Evolutionary conservation across 176 grass and related monocot species (phyloP).

Genomic region (Eragrostis nindensis): DNA sequence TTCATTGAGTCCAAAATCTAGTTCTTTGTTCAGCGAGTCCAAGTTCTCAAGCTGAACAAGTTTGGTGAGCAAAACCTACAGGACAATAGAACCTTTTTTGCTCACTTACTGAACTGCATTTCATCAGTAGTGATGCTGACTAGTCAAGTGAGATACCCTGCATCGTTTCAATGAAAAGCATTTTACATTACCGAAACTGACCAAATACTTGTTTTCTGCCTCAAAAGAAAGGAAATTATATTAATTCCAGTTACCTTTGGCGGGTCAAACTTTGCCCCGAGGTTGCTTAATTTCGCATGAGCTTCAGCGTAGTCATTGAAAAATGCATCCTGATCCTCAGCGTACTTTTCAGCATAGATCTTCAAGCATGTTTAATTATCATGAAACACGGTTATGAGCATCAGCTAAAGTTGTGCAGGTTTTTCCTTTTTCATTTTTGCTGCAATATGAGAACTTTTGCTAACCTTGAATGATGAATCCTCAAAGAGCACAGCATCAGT

Average conservation of each 20-base stretch:
- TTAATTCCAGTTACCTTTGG: slow-evolving; percentile 56
- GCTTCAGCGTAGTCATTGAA: slow-evolving; percentile 90
- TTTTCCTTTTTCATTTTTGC: not conserved
- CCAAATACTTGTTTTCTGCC: slow-evolving; percentile 5
- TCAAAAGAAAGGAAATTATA: not conserved
- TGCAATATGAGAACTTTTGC: slow-evolving; percentile 20
- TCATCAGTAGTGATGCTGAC: not conserved
- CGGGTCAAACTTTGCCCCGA: slow-evolving; percentile 84
- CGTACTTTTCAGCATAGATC: slow-evolving; percentile 89
- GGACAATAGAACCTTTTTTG: not conserved
- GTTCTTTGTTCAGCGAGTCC: too few relatives aligned
- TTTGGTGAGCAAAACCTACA: not conserved
- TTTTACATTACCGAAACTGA: slow-evolving; percentile 17
- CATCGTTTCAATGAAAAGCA: slow-evolving; percentile 12
- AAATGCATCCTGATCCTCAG: slow-evolving; percentile 76
- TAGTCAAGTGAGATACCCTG: slow-evolving; percentile 71
- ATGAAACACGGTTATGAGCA: slow-evolving; percentile 25
- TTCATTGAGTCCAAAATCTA: not conserved
- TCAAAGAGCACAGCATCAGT: slow-evolving; percentile 91
- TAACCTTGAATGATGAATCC: slow-evolving; percentile 90
- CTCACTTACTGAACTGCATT: slow-evolving; percentile 25
- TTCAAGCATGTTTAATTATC: slow-evolving; percentile 36
- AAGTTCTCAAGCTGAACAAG: not conserved
- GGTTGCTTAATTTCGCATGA: slow-evolving; percentile 97
- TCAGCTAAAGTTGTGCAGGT: not conserved